Evolutionary conservation across 768 basidiomycete species (phyloP).

Genomic region (Leucosporidium creatinivorum): DNA sequence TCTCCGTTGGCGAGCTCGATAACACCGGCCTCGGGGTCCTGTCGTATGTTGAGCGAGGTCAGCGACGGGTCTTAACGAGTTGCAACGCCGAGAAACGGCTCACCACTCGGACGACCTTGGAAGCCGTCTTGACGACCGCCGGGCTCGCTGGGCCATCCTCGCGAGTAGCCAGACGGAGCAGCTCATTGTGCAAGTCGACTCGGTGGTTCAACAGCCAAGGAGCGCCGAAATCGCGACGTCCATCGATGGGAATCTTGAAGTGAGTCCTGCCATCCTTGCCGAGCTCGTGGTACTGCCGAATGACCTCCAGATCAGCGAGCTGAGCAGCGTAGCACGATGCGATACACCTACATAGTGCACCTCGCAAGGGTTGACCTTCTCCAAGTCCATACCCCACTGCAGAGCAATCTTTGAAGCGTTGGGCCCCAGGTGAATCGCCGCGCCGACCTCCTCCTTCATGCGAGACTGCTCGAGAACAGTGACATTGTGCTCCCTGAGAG

Average conservation of each 20-base stretch:
- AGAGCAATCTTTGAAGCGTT: constrained; percentile 22
- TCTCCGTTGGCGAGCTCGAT: constrained; percentile 19
- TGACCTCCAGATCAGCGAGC: no score
- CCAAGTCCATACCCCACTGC: constrained; percentile 19
- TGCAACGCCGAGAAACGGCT: not conserved
- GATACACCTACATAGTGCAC: no score
- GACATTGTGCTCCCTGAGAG: no score
- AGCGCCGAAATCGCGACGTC: constrained; percentile 6
- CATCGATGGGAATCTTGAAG: not conserved
- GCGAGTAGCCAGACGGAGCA: constrained; percentile 4
- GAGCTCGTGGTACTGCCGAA: no score
- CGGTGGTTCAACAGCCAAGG: constrained; percentile 30
- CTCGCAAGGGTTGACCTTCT: constrained; percentile 8
- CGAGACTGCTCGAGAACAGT: no score
- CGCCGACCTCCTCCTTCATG: no score
- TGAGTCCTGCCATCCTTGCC: not conserved
- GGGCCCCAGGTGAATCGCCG: constrained; percentile 24
- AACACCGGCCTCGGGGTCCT: not conserved
- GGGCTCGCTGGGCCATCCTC: not conserved
- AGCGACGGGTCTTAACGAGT: no score
- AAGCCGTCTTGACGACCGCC: constrained; percentile 10
- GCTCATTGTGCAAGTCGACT: constrained; percentile 28
- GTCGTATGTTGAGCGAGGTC: not conserved
- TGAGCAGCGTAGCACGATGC: no score
- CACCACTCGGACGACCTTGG: constrained; percentile 14